phyloP scores from a whole-genome alignment of 768 basidiomycete species.

The Lentinula edodes region DNA sequence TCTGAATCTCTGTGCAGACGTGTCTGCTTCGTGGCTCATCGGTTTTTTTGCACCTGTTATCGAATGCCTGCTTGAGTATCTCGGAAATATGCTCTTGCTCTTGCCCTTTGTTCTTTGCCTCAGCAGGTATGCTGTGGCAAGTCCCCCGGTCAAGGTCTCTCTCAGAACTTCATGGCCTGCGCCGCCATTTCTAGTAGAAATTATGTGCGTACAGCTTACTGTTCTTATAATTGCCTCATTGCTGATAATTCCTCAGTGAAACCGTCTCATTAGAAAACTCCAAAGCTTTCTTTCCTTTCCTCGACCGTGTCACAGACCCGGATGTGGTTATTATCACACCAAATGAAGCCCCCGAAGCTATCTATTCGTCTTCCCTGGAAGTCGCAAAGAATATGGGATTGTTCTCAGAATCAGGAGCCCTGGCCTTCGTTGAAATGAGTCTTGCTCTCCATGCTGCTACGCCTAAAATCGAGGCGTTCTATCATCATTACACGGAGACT shows the following conservation, averaged over 20 bases:
- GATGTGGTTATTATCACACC: slow-evolving; percentile 29
- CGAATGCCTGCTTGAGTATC: not conserved
- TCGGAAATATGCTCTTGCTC: slow-evolving; percentile 9
- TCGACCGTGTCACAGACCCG: slow-evolving; percentile 58
- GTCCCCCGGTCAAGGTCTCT: slow-evolving; percentile 53
- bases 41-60: not conserved
- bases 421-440: slow-evolving; percentile 61
- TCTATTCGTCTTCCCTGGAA: slow-evolving; percentile 50
- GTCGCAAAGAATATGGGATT: slow-evolving; percentile 41
- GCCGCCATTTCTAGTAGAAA: slow-evolving; percentile 56
- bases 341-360: slow-evolving; percentile 39
- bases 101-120: not conserved
- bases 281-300: slow-evolving; percentile 67
- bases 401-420: slow-evolving; percentile 41
- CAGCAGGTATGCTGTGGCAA: slow-evolving; percentile 9
- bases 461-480: slow-evolving; percentile 82
- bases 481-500: slow-evolving; percentile 56
- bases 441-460: slow-evolving; percentile 74
- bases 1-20: not conserved
- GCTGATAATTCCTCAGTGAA: slow-evolving; percentile 53
- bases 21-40: not conserved
- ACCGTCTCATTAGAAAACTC: slow-evolving; percentile 71
- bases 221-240: not conserved
- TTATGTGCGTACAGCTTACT: slow-evolving; percentile 40
- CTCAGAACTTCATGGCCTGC: slow-evolving; percentile 64